Evolutionary conservation across 1,139 yeast species (phyloP).

Genomic region (Saccharomyces hybrid): DNA sequence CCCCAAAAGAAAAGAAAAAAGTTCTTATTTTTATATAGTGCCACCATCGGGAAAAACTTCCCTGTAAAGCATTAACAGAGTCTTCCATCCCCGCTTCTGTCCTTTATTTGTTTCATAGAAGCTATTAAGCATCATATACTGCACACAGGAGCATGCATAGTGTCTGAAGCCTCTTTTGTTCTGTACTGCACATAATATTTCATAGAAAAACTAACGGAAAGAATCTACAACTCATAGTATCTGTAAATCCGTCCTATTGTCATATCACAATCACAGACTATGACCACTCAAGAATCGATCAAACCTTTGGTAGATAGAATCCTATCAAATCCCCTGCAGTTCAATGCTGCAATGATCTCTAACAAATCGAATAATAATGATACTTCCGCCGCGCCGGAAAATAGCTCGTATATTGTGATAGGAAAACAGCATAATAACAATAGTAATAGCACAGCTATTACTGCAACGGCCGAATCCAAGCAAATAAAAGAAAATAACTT

Average conservation of each 20-base stretch:
- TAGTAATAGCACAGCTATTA: slow-evolving; percentile 4
- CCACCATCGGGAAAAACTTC: not conserved
- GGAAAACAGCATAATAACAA: slow-evolving; percentile 12
- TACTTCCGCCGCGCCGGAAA: slow-evolving; percentile 17
- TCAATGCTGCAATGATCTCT: slow-evolving; percentile 39
- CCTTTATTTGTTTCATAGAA: not conserved
- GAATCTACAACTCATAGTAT: not conserved
- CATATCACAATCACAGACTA: slow-evolving; percentile 5
- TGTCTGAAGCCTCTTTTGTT: not conserved
- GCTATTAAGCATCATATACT: not conserved
- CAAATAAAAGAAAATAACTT: not conserved
- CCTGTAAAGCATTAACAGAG: not conserved
- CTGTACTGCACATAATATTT: not conserved
- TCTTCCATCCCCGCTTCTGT: not conserved
- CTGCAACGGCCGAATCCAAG: not conserved
- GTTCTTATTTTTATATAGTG: not conserved
- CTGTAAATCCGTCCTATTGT: slow-evolving; percentile 3
- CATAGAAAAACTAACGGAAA: slow-evolving; percentile 1
- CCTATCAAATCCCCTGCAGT: slow-evolving; percentile 50
- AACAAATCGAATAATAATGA: slow-evolving; percentile 5
- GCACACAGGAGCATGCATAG: not conserved
- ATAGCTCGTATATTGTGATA: slow-evolving; percentile 27
- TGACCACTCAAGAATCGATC: slow-evolving; percentile 24
- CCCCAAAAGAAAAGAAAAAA: slow-evolving; percentile 1
- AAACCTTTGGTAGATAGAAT: slow-evolving; percentile 48